Conservation (phyloP, 2,329 filamentous ascomycete species). For the Monosporascus sp. region DNA sequence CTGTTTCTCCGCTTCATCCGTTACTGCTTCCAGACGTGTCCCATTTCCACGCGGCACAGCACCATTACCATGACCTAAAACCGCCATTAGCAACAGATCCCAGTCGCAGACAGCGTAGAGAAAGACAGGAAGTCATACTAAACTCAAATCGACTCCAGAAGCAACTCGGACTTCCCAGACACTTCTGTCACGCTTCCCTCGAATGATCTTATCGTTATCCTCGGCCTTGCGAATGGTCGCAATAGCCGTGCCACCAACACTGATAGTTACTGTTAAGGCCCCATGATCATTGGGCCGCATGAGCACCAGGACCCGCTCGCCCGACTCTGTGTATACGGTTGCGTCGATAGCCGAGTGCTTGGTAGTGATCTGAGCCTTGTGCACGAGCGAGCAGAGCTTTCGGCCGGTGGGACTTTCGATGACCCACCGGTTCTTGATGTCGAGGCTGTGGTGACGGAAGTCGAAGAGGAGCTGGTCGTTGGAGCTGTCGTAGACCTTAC, state of each 20-base stretch:
- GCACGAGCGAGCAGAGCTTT: slow-evolving; percentile 9
- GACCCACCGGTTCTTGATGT: slow-evolving; percentile 13
- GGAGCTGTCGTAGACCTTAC: slow-evolving; percentile 9
- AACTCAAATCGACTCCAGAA: slow-evolving; percentile 4
- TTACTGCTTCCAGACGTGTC: slow-evolving; percentile 4
- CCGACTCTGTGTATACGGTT: slow-evolving; percentile 7
- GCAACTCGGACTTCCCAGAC: slow-evolving; percentile 6
- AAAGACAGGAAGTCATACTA: not conserved
- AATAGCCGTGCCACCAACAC: not conserved
- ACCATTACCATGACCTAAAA: slow-evolving; percentile 5
- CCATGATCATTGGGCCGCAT: slow-evolving; percentile 3
- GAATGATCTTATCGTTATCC: not conserved
- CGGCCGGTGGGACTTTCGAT: slow-evolving; percentile 5
- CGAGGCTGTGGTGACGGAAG: slow-evolving; percentile 12
- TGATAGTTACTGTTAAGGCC: not conserved
- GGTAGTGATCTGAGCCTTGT: slow-evolving; percentile 4
- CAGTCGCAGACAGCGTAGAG: not conserved
- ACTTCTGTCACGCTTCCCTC: slow-evolving; percentile 1
- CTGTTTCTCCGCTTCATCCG: too few relatives aligned
- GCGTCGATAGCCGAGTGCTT: slow-evolving; percentile 8
- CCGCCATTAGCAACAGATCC: not conserved
- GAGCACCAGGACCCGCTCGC: slow-evolving; percentile 8
- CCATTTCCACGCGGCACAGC: slow-evolving; percentile 7
- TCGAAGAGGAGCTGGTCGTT: slow-evolving; percentile 7
- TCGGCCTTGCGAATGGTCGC: slow-evolving; percentile 6